Evolutionary conservation across 805 yeast genomes (phyloP).

Genomic region (Dipodascus geniculatus): DNA sequence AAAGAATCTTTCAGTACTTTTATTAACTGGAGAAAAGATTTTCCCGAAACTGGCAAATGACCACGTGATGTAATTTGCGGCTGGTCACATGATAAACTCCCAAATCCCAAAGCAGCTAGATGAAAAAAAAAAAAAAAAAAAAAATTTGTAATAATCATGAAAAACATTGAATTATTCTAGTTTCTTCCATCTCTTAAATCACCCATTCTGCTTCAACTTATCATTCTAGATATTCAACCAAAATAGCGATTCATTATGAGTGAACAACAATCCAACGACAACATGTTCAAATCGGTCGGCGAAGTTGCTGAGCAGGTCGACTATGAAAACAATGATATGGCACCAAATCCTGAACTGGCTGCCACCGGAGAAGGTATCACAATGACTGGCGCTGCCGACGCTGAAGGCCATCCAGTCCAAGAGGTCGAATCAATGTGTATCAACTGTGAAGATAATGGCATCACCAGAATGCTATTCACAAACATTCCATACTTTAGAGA

Average conservation of each 20-base stretch:
- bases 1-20: neutral
- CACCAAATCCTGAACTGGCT: conserved; percentile 6
- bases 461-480: conserved; percentile 73
- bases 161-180: neutral
- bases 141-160: neutral
- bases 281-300: conserved; percentile 32
- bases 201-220: neutral
- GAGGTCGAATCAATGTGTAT: conserved; percentile 92
- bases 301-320: conserved; percentile 40
- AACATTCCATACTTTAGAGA: conserved; percentile 87
- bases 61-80: neutral
- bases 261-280: neutral
- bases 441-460: conserved; percentile 85
- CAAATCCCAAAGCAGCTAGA: neutral
- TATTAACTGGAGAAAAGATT: neutral
- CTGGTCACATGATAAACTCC: neutral
- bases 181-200: neutral
- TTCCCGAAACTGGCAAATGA: neutral
- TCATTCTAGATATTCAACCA: neutral
- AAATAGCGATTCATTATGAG: neutral
- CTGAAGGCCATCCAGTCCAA: conserved; percentile 88
- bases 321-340: conserved; percentile 16
- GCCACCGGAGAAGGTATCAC: conserved; percentile 35
- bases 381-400: conserved; percentile 68
- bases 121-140: too few species aligned